Evolutionary conservation across 768 basidiomycete species (phyloP).

Genomic region (Phanerodontia chrysosporium): DNA sequence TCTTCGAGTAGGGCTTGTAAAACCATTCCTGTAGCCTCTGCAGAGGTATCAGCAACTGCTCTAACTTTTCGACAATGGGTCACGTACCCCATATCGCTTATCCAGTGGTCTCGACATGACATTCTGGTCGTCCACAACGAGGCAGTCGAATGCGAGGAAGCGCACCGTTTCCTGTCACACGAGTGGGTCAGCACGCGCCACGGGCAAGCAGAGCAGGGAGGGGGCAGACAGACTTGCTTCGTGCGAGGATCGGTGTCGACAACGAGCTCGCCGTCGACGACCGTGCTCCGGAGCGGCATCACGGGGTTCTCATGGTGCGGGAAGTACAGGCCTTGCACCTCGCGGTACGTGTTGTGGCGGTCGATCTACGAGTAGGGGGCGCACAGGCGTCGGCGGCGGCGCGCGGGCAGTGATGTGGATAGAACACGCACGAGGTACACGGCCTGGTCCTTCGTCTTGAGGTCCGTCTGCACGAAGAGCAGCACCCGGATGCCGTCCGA

Average conservation of each 20-base stretch:
- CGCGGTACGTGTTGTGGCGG: constrained; percentile 84
- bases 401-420: not conserved
- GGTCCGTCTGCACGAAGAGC: constrained; percentile 68
- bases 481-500: constrained; percentile 93
- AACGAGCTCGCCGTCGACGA: constrained; percentile 93
- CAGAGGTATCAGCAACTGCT: not conserved
- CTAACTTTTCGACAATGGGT: constrained; percentile 1
- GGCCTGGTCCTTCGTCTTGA: constrained; percentile 44
- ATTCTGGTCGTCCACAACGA: constrained; percentile 82
- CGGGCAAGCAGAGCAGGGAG: not conserved
- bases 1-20: constrained; percentile 71
- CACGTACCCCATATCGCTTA: constrained; percentile 84
- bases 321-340: constrained; percentile 75
- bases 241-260: constrained; percentile 81
- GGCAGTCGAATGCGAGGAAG: constrained; percentile 87
- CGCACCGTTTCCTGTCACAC: constrained; percentile 69
- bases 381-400: not conserved
- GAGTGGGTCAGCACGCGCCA: not conserved
- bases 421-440: constrained; percentile 67
- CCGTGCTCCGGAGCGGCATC: constrained; percentile 67
- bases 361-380: no score
- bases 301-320: constrained; percentile 78
- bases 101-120: constrained; percentile 81
- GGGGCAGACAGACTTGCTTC: constrained; percentile 48
- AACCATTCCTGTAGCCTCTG: constrained; percentile 83